These are phyloP conservation scores for Xylariaceae sp. DNA, from an alignment of 2,329 filamentous ascomycete genomes.

Conservation along the genomic window DNA sequence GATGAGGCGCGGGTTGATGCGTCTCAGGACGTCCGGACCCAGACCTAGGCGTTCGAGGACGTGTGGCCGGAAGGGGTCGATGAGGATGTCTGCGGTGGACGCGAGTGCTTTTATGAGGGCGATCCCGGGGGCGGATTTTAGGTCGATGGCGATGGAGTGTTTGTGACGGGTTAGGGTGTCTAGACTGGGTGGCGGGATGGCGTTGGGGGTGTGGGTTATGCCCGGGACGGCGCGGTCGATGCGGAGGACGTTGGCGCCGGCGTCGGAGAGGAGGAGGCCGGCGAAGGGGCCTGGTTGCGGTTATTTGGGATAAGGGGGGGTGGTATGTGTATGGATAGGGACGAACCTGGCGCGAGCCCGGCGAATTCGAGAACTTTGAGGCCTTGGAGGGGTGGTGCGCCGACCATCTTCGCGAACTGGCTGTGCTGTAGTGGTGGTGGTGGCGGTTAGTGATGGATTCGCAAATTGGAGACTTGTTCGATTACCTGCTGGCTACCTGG, in stretches of 20 bases:
- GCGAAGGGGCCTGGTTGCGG: conserved; percentile 67
- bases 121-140: conserved; percentile 62
- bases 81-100: conserved; percentile 65
- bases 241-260: conserved; percentile 81
- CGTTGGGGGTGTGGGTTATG: conserved; percentile 35
- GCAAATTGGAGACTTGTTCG: neutral
- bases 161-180: conserved; percentile 81
- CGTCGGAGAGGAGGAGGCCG: conserved; percentile 82
- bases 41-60: conserved; percentile 82
- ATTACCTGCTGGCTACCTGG: too few relatives aligned
- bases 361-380: conserved; percentile 57
- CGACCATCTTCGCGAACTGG: conserved; percentile 32
- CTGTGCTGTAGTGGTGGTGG: neutral
- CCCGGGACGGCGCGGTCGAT: conserved; percentile 62
- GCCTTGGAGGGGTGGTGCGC: conserved; percentile 41
- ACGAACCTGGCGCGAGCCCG: conserved; percentile 56
- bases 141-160: conserved; percentile 70
- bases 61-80: conserved; percentile 89
- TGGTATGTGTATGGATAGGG: neutral
- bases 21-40: conserved; percentile 61
- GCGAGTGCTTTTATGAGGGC: conserved; percentile 63
- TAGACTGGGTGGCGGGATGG: conserved; percentile 39
- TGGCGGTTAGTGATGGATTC: neutral
- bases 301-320: neutral
- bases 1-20: conserved; percentile 68